Conservation (phyloP, 495 filamentous ascomycete genomes). For the Neurospora sp. region DNA sequence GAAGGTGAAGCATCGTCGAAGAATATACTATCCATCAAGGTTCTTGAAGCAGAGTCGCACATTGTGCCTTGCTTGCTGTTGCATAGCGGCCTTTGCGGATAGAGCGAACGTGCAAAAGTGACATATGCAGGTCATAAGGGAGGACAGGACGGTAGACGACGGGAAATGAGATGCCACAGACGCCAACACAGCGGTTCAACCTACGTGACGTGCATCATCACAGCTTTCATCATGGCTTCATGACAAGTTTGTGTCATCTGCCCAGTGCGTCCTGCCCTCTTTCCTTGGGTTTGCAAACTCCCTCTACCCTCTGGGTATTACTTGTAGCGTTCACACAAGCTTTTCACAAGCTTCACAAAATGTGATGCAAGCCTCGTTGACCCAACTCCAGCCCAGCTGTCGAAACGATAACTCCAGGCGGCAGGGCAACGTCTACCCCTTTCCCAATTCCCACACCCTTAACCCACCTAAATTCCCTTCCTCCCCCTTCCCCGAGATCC, state of each 20-base stretch:
- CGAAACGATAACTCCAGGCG: no score
- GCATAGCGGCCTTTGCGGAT: background rate
- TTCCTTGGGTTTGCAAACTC: background rate
- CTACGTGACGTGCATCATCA: background rate
- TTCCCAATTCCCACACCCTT: background rate
- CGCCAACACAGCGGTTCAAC: background rate
- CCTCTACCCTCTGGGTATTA: background rate
- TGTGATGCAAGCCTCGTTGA: background rate
- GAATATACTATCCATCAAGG: background rate
- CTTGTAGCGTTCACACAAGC: background rate
- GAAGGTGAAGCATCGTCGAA: background rate
- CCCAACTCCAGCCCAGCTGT: background rate
- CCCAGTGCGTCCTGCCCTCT: background rate
- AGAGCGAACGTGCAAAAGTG: background rate
- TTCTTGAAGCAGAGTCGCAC: background rate
- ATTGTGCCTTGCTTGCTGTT: background rate
- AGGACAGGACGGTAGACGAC: background rate
- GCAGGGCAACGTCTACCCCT: background rate
- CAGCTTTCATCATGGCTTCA: background rate
- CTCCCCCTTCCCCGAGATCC: background rate
- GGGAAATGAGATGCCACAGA: background rate
- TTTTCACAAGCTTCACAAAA: no score
- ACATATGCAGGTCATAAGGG: background rate
- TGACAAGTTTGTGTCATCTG: background rate
- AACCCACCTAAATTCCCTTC: background rate